Evolutionary conservation across 164 flowering plant genomes (phyloP).

Genomic region (Berberis thunbergii): DNA sequence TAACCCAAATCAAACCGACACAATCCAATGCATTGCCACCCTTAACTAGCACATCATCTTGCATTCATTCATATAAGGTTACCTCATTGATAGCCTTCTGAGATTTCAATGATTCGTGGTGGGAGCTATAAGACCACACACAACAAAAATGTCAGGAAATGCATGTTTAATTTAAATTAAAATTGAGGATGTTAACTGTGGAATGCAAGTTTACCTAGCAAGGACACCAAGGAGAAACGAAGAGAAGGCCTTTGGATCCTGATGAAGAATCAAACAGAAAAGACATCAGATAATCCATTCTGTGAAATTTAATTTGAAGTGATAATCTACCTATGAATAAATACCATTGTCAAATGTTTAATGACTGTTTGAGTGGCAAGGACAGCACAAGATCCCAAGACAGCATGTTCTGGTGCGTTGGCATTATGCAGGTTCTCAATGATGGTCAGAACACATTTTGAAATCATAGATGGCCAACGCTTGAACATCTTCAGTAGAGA

Average conservation of each 20-base stretch:
- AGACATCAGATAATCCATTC: background rate
- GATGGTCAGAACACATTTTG: slow-evolving; percentile 69
- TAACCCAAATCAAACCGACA: no score
- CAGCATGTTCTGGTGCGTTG: slow-evolving; percentile 64
- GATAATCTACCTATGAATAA: slow-evolving; percentile 3
- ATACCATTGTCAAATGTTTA: slow-evolving; percentile 80
- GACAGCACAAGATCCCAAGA: slow-evolving; percentile 83
- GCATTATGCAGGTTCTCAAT: slow-evolving; percentile 52
- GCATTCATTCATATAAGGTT: slow-evolving; percentile 1
- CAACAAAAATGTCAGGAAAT: slow-evolving; percentile 1
- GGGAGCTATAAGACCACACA: slow-evolving; percentile 50
- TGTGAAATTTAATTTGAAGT: slow-evolving; percentile 7
- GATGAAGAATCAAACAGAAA: slow-evolving; percentile 8
- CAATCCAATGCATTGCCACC: no score
- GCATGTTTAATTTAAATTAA: background rate
- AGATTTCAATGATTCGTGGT: slow-evolving; percentile 85
- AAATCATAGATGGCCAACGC: slow-evolving; percentile 78
- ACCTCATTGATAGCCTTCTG: slow-evolving; percentile 98
- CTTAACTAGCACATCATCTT: no score
- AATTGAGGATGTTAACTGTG: background rate
- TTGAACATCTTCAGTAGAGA: slow-evolving; percentile 77
- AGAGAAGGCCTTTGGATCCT: slow-evolving; percentile 75
- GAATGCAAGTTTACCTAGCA: slow-evolving; percentile 45
- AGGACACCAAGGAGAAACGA: slow-evolving; percentile 77
- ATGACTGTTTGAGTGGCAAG: slow-evolving; percentile 77